Percentiles rank a stretch among this genome's conserved stretches.
These are phyloP conservation scores for Candida pini DNA, from an alignment of 805 yeast genomes.

Conservation along the genomic window DNA sequence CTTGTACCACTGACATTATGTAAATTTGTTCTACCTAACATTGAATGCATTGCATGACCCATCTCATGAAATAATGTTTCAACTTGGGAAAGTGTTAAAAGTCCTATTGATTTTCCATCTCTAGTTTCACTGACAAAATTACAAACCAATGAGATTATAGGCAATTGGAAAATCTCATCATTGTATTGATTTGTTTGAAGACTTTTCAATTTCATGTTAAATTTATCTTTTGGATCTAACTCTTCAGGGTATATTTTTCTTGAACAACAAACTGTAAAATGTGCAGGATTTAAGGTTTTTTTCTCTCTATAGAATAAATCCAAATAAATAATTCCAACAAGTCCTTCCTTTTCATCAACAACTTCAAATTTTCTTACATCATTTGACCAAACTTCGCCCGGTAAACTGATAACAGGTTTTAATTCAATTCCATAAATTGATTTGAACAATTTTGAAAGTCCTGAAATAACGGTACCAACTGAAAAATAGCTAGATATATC, in stretches of 20 bases:
- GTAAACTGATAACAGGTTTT: conserved; percentile 52
- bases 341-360: conserved; percentile 53
- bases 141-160: conserved; percentile 85
- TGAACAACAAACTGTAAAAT: conserved; percentile 94
- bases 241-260: conserved; percentile 63
- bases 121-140: conserved; percentile 51
- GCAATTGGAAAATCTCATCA: conserved; percentile 64
- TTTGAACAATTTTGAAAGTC: conserved; percentile 66
- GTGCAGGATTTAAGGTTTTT: conserved; percentile 84
- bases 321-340: conserved; percentile 78
- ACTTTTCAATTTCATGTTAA: conserved; percentile 28
- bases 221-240: conserved; percentile 32
- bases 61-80: conserved; percentile 96
- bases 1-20: conserved; percentile 95
- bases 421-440: conserved; percentile 73
- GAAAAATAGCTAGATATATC: conserved; percentile 71
- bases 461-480: conserved; percentile 79
- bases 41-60: conserved; percentile 99
- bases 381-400: conserved; percentile 84
- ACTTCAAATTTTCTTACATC: conserved; percentile 83
- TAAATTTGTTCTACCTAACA: conserved; percentile 85
- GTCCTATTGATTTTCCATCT: conserved; percentile 8
- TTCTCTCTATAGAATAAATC: conserved; percentile 78
- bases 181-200: conserved; percentile 31
- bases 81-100: conserved; percentile 69